phyloP scores from a whole-genome alignment of 306 rosid species.

The Inga leiocalycina region DNA sequence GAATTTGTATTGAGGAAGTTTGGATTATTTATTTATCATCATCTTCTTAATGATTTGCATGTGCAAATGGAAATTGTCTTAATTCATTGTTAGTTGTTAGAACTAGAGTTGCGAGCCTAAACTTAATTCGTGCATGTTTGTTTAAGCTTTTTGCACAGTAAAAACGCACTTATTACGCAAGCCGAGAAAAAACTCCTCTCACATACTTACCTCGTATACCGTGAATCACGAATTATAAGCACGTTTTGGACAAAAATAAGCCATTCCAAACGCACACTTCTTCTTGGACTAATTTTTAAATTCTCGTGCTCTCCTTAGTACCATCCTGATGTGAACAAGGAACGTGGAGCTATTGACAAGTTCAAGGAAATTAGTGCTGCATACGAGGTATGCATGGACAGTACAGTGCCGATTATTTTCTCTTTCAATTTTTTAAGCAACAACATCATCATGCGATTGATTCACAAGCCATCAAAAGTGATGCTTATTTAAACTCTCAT shows the following conservation, averaged over 20 bases:
- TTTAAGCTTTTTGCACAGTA: too few relatives aligned
- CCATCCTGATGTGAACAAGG: constrained; percentile 81
- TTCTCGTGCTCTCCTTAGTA: constrained; percentile 41
- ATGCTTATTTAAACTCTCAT: neutral
- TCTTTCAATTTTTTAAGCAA: neutral
- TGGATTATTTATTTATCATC: neutral
- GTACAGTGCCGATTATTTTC: neutral
- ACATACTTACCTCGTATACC: too few relatives aligned
- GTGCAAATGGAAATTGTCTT: neutral
- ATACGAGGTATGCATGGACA: constrained; percentile 70
- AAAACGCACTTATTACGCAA: too few relatives aligned
- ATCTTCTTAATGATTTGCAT: neutral
- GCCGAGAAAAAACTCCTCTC: too few relatives aligned
- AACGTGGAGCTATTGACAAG: constrained; percentile 77
- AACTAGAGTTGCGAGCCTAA: neutral
- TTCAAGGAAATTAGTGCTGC: constrained; percentile 91
- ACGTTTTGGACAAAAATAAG: too few relatives aligned
- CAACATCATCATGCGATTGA: neutral
- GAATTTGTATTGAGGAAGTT: neutral
- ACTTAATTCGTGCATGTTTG: too few relatives aligned
- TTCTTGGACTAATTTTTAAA: constrained; percentile 35
- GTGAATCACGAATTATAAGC: too few relatives aligned
- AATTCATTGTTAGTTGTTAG: constrained; percentile 3
- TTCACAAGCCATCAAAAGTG: neutral
- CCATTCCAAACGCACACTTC: too few relatives aligned